Evolutionary conservation across 2,329 filamentous ascomycete species (phyloP).

Genomic region (Trichoderma cornu-damae): DNA sequence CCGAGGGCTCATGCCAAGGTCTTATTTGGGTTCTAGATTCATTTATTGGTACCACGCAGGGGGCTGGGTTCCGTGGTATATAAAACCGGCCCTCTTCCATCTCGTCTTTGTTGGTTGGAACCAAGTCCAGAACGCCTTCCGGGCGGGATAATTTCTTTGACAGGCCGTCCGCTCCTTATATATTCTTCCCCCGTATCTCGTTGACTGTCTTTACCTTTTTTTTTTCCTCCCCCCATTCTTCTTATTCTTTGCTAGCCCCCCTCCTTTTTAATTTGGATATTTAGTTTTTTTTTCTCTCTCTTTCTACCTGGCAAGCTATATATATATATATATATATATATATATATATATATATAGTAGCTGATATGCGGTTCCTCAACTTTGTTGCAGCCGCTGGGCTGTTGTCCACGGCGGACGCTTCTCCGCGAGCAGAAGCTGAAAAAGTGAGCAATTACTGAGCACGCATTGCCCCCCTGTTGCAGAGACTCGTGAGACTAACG

Average conservation of each 20-base stretch:
- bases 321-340: too few relatives aligned
- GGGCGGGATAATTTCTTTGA: constrained; percentile 8
- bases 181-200: background rate
- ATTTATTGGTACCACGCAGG: constrained; percentile 10
- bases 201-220: constrained; percentile 13
- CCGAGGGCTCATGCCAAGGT: constrained; percentile 2
- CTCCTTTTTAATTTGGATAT: constrained; percentile 1
- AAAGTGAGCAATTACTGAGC: constrained; percentile 8
- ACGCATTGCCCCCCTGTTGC: too few relatives aligned
- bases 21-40: constrained; percentile 14
- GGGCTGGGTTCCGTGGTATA: constrained; percentile 11
- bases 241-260: background rate
- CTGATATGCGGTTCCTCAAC: constrained; percentile 25
- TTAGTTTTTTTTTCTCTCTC: background rate
- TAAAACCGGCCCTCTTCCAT: background rate
- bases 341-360: background rate
- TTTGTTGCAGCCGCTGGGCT: constrained; percentile 28
- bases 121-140: background rate
- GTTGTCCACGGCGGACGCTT: constrained; percentile 26
- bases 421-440: constrained; percentile 22
- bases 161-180: constrained; percentile 16
- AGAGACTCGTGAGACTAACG: background rate
- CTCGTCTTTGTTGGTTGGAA: background rate
- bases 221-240: background rate
- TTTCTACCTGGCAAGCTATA: too few relatives aligned